phyloP scores from a whole-genome alignment of 768 basidiomycete genomes.

The Amyloporia xantha region DNA sequence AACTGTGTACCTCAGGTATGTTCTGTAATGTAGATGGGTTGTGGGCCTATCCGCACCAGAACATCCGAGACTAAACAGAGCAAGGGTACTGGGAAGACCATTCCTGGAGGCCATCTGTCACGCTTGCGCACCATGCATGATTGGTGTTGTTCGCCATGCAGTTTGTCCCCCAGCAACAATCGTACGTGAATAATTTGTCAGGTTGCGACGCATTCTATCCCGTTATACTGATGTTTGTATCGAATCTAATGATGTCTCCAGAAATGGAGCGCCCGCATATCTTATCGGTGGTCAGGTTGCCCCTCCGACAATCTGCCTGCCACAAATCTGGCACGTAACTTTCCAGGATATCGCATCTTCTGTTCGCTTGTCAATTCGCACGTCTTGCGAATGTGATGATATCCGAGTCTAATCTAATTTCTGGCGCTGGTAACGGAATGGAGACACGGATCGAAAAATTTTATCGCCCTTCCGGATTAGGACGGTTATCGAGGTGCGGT shows the following conservation, averaged over 20 bases:
- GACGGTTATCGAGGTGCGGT: too few relatives aligned
- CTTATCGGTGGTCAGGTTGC: slow-evolving; percentile 1
- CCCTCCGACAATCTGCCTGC: not conserved
- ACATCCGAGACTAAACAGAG: too few relatives aligned
- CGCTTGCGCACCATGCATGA: too few relatives aligned
- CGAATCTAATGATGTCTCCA: not conserved
- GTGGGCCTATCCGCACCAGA: too few relatives aligned
- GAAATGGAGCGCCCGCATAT: not conserved
- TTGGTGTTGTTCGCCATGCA: not conserved
- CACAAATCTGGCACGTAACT: not conserved
- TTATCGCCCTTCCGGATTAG: not conserved
- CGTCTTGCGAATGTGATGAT: not conserved
- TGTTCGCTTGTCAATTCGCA: not conserved
- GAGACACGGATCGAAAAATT: slow-evolving; percentile 1
- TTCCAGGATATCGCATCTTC: slow-evolving; percentile 1
- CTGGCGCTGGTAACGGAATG: not conserved
- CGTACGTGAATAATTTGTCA: not conserved
- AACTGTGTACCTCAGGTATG: not conserved
- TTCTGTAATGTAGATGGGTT: too few relatives aligned
- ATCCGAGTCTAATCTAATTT: not conserved
- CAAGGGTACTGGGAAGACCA: too few relatives aligned
- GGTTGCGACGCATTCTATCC: not conserved
- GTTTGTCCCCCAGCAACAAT: not conserved
- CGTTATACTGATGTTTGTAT: not conserved
- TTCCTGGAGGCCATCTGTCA: not conserved